Evolutionary conservation across 768 basidiomycete genomes (phyloP).

Genomic region (Nidularia pulvinata): DNA sequence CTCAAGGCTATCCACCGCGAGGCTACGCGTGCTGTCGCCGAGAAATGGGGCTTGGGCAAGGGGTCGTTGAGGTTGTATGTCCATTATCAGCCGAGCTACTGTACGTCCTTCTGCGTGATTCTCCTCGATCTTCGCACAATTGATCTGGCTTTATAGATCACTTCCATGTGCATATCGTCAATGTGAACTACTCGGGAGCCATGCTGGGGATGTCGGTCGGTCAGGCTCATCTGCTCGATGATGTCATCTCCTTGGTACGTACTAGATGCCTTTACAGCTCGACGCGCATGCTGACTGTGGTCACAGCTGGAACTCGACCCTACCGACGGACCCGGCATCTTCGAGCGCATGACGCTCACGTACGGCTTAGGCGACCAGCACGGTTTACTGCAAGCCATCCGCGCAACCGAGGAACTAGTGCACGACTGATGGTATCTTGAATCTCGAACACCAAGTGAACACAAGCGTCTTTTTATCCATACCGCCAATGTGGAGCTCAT

Average conservation of each 20-base stretch:
- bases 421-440: too few relatives aligned
- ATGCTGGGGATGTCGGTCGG: slow-evolving; percentile 79
- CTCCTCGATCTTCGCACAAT: neutral
- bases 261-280: neutral
- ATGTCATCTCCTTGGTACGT: slow-evolving; percentile 82
- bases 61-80: slow-evolving; percentile 79
- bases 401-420: slow-evolving; percentile 14
- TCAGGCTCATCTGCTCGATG: slow-evolving; percentile 92
- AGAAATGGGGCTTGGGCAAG: slow-evolving; percentile 63
- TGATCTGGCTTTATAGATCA: slow-evolving; percentile 55
- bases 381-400: slow-evolving; percentile 55
- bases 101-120: slow-evolving; percentile 42
- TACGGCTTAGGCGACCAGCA: slow-evolving; percentile 87
- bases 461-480: too few relatives aligned
- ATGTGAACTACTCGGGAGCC: slow-evolving; percentile 60
- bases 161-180: slow-evolving; percentile 93
- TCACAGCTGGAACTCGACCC: slow-evolving; percentile 61
- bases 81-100: slow-evolving; percentile 97
- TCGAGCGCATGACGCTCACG: slow-evolving; percentile 75
- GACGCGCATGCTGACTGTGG: neutral
- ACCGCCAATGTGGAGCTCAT: too few relatives aligned
- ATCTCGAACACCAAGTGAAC: too few relatives aligned
- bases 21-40: slow-evolving; percentile 48
- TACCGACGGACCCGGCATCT: slow-evolving; percentile 47
- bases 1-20: slow-evolving; percentile 64